Percentiles rank a stretch among this genome's conserved stretches.
Evolutionary conservation across 2,329 filamentous ascomycete genomes (phyloP).

Genomic region (Aspergillus latus): DNA sequence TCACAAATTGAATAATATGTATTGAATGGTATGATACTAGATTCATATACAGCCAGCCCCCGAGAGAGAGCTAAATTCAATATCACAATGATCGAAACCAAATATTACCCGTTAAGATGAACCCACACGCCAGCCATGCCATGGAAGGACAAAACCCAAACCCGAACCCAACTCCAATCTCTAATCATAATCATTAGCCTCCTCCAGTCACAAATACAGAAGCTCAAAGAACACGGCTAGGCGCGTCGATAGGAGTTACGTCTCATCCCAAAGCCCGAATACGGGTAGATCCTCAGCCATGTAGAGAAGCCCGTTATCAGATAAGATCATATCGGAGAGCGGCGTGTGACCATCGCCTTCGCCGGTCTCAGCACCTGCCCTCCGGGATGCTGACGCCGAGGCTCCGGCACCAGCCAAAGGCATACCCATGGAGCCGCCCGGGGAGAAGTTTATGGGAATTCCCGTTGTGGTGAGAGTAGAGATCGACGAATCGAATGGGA

Average conservation of each 20-base stretch:
- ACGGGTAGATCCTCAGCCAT: constrained; percentile 36
- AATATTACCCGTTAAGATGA: neutral
- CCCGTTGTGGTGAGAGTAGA: constrained; percentile 36
- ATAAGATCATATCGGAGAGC: constrained; percentile 33
- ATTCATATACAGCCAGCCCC: neutral
- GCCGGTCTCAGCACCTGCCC: constrained; percentile 13
- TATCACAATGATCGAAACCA: neutral
- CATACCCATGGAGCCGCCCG: constrained; percentile 16
- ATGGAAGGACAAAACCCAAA: neutral
- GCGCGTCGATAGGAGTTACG: constrained; percentile 1
- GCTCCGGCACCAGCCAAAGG: neutral
- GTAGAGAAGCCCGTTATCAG: constrained; percentile 35
- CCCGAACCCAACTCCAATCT: neutral
- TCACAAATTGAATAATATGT: neutral
- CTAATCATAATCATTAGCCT: neutral
- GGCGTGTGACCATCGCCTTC: constrained; percentile 28
- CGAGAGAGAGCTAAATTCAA: neutral
- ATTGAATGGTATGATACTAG: neutral
- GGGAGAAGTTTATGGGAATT: constrained; percentile 34
- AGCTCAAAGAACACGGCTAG: too few species aligned
- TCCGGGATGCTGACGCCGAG: constrained; percentile 4
- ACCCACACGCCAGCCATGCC: neutral
- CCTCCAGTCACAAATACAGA: neutral
- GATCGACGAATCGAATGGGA: constrained; percentile 34
- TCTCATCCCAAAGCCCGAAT: constrained; percentile 34